Conservation (phyloP, 1,139 yeast genomes). For the Meyerozyma guilliermondii region DNA sequence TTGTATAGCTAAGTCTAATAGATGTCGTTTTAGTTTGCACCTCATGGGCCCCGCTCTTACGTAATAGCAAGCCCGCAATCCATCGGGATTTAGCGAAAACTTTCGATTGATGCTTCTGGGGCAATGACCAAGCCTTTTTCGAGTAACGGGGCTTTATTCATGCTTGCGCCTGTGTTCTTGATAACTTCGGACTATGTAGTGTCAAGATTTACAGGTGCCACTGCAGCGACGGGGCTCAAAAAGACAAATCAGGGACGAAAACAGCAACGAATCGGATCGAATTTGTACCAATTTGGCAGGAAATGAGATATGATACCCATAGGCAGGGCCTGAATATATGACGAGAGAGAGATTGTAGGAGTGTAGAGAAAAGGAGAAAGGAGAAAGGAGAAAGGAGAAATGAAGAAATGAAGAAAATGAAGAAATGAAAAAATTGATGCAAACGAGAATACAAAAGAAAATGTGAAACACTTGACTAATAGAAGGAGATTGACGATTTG, state of each 20-base stretch:
- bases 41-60: not conserved
- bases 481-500: no score
- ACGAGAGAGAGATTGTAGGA: not conserved
- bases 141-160: slow-evolving; percentile 17
- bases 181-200: slow-evolving; percentile 21
- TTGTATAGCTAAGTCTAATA: slow-evolving; percentile 58
- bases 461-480: no score
- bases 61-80: not conserved
- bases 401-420: not conserved
- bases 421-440: not conserved
- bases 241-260: slow-evolving; percentile 5
- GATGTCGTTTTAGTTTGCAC: not conserved
- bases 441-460: not conserved
- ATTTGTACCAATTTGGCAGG: not conserved
- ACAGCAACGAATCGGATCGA: not conserved
- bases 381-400: not conserved
- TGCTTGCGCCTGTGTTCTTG: slow-evolving; percentile 22
- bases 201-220: slow-evolving; percentile 15
- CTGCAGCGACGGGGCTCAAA: slow-evolving; percentile 11
- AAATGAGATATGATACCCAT: not conserved
- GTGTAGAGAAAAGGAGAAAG: not conserved
- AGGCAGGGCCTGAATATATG: not conserved
- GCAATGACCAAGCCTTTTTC: slow-evolving; percentile 11
- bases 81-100: not conserved
- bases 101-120: not conserved